Evolutionary conservation across 2,329 filamentous ascomycete species (phyloP).

Genomic region (Botryotinia convoluta): DNA sequence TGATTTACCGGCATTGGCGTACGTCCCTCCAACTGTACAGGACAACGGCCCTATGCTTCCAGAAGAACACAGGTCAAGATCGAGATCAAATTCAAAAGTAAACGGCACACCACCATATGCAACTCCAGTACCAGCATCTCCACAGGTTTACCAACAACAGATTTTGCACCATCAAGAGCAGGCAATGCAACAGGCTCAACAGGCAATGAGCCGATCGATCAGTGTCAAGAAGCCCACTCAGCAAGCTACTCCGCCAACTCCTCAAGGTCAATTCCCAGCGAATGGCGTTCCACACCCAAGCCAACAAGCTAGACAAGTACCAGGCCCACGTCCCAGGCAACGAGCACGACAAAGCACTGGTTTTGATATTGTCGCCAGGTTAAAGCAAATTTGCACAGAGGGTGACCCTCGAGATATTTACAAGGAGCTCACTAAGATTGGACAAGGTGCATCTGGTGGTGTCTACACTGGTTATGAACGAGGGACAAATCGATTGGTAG

Average conservation of each 20-base stretch:
- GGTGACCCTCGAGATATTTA: constrained; percentile 89
- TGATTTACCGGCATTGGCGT: constrained; percentile 45
- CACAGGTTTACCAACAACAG: constrained; percentile 57
- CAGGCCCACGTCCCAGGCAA: constrained; percentile 68
- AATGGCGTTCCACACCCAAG: constrained; percentile 42
- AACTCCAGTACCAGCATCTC: constrained; percentile 30
- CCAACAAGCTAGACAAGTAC: constrained; percentile 42
- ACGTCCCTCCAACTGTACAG: constrained; percentile 34
- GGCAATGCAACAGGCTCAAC: constrained; percentile 56
- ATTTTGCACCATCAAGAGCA: constrained; percentile 79
- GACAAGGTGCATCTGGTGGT: constrained; percentile 93
- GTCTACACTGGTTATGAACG: constrained; percentile 90
- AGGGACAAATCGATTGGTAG: constrained; percentile 81
- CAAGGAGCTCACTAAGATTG: constrained; percentile 86
- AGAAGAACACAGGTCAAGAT: constrained; percentile 66
- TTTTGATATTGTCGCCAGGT: constrained; percentile 76
- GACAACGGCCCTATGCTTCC: constrained; percentile 50
- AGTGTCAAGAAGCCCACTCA: constrained; percentile 41
- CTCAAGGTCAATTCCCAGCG: constrained; percentile 48
- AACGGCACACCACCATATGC: constrained; percentile 48
- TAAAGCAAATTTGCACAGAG: constrained; percentile 86
- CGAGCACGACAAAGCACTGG: constrained; percentile 75
- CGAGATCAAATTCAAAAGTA: constrained; percentile 64
- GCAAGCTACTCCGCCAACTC: constrained; percentile 50
- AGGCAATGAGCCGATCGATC: constrained; percentile 31